phyloP scores from a whole-genome alignment of 2,329 filamentous ascomycete species.

The Aureobasidium sp. region DNA sequence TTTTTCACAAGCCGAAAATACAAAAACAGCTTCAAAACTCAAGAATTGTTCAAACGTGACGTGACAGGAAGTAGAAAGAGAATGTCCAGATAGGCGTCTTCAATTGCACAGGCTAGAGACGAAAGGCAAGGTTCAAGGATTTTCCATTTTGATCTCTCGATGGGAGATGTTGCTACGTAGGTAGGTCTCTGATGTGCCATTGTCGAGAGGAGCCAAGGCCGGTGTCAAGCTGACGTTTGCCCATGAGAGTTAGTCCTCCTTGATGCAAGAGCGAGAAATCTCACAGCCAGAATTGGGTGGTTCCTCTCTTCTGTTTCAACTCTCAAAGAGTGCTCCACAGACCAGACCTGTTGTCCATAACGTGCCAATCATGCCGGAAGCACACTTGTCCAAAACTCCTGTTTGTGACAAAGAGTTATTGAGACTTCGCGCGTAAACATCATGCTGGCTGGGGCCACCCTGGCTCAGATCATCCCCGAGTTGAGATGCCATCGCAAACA shows the following conservation, averaged over 20 bases:
- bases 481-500: background rate
- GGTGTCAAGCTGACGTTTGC: background rate
- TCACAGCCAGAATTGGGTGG: too few relatives aligned
- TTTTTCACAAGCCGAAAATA: background rate
- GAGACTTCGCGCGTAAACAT: background rate
- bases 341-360: background rate
- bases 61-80: background rate
- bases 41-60: background rate
- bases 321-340: background rate
- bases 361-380: background rate
- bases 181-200: background rate
- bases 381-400: too few relatives aligned
- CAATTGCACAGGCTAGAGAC: background rate
- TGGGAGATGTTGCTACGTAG: background rate
- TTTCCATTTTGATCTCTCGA: background rate
- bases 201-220: background rate
- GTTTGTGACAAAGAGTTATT: background rate
- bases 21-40: background rate
- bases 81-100: too few relatives aligned
- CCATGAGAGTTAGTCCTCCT: background rate
- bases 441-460: background rate
- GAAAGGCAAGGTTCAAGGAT: background rate
- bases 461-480: background rate
- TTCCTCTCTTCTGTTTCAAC: background rate
- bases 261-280: too few relatives aligned